These are phyloP conservation scores for Eugenia klotzschiana DNA, from an alignment of 441 rosid genomes.

Conservation along the genomic window DNA sequence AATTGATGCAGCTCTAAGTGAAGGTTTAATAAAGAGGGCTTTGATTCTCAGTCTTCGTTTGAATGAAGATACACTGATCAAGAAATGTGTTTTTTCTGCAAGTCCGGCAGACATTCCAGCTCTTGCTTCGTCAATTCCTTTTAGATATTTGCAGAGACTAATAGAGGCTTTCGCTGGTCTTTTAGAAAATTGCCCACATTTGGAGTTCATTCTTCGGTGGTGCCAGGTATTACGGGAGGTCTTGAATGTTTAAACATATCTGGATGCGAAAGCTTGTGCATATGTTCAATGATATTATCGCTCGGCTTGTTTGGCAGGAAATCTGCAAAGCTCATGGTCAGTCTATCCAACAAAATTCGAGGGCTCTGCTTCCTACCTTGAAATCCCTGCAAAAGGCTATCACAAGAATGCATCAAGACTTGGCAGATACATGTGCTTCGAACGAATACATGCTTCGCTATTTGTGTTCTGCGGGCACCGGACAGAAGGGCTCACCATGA, in stretches of 20 bases:
- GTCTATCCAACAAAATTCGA: conserved; percentile 63
- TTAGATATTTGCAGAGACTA: conserved; percentile 63
- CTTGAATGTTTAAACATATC: neutral
- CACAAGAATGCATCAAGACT: conserved; percentile 76
- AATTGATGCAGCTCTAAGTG: conserved; percentile 55
- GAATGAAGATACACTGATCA: conserved; percentile 68
- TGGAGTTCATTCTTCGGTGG: conserved; percentile 83
- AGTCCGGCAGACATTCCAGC: conserved; percentile 53
- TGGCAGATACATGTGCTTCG: conserved; percentile 83
- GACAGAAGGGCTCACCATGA: neutral
- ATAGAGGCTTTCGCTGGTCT: conserved; percentile 74
- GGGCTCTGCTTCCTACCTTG: conserved; percentile 67
- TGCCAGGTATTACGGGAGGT: conserved; percentile 46
- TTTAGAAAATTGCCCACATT: conserved; percentile 80
- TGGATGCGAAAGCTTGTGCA: neutral
- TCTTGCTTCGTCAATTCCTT: conserved; percentile 53
- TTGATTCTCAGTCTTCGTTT: conserved; percentile 77
- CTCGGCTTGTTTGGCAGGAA: conserved; percentile 35
- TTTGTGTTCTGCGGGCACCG: conserved; percentile 41
- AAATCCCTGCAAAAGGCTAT: conserved; percentile 78
- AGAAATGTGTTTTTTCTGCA: conserved; percentile 66
- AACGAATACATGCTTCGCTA: conserved; percentile 79
- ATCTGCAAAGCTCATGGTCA: conserved; percentile 72
- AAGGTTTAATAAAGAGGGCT: conserved; percentile 59
- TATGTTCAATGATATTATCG: neutral